Percentiles rank a stretch among this genome's conserved stretches.
Conservation (phyloP, 2,329 filamentous ascomycete species). For the Colletotrichum falcatum region DNA sequence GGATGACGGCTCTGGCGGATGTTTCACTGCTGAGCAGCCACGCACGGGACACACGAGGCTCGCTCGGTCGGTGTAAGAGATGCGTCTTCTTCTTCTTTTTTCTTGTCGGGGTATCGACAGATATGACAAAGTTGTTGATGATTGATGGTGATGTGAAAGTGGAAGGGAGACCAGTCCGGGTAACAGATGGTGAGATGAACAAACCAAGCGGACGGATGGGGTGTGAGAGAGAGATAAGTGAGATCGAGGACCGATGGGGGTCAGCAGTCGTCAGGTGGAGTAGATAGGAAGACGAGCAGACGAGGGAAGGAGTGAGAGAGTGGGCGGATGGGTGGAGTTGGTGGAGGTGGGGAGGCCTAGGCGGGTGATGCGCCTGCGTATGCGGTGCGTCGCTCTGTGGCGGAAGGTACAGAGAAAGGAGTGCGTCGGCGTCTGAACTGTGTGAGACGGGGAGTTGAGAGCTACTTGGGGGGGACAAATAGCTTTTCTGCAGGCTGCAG, state of each 20-base stretch:
- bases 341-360: slow-evolving; percentile 33
- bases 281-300: slow-evolving; percentile 35
- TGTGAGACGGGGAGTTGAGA: slow-evolving; percentile 24
- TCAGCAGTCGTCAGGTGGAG: slow-evolving; percentile 37
- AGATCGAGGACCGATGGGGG: slow-evolving; percentile 31
- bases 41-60: slow-evolving; percentile 38
- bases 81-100: background rate
- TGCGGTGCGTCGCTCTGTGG: slow-evolving; percentile 21
- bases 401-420: slow-evolving; percentile 13
- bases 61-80: slow-evolving; percentile 32
- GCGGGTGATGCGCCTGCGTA: slow-evolving; percentile 35
- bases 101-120: background rate
- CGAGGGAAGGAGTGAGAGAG: slow-evolving; percentile 37
- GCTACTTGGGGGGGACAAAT: slow-evolving; percentile 23
- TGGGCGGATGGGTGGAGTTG: slow-evolving; percentile 31
- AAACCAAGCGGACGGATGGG: slow-evolving; percentile 13
- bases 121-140: slow-evolving; percentile 56
- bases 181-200: slow-evolving; percentile 15
- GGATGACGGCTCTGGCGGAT: slow-evolving; percentile 37
- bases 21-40: slow-evolving; percentile 39
- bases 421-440: slow-evolving; percentile 20
- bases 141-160: slow-evolving; percentile 37
- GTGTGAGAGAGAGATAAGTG: slow-evolving; percentile 39
- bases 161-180: slow-evolving; percentile 5
- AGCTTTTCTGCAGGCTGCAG: slow-evolving; percentile 31